Percentiles rank a stretch among this genome's conserved stretches.
phyloP scores from a whole-genome alignment of 2,329 filamentous ascomycete genomes.

The Phoma herbarum region DNA sequence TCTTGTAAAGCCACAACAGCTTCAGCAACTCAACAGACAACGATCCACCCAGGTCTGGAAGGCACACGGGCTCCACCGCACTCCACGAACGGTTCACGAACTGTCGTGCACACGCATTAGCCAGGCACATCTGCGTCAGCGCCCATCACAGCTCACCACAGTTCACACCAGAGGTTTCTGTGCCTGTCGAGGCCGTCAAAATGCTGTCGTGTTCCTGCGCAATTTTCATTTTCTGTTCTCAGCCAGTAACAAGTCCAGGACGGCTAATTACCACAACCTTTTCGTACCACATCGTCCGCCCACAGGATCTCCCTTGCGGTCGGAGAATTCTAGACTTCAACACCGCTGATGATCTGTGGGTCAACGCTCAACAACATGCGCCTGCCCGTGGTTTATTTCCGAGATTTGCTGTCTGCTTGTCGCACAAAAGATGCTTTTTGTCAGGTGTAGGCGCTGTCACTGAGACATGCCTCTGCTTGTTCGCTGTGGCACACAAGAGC shows the following conservation, averaged over 20 bases:
- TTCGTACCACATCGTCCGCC: slow-evolving; percentile 7
- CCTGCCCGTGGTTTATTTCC: slow-evolving; percentile 9
- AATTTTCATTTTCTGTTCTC: slow-evolving; percentile 2
- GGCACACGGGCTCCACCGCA: slow-evolving; percentile 13
- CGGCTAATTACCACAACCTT: slow-evolving; percentile 6
- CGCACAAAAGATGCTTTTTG: slow-evolving; percentile 16
- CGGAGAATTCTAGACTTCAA: slow-evolving; percentile 24
- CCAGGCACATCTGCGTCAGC: slow-evolving; percentile 19
- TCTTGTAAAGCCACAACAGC: slow-evolving; percentile 12
- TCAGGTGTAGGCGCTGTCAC: slow-evolving; percentile 7
- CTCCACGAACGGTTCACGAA: slow-evolving; percentile 12
- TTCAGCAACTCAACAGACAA: slow-evolving; percentile 7
- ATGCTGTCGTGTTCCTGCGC: slow-evolving; percentile 10
- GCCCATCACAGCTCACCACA: slow-evolving; percentile 13
- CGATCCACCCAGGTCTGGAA: slow-evolving; percentile 10
- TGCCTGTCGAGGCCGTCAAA: slow-evolving; percentile 4
- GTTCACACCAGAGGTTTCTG: slow-evolving; percentile 4
- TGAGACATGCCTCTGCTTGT: slow-evolving; percentile 8
- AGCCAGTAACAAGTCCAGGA: slow-evolving; percentile 7
- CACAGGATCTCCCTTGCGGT: slow-evolving; percentile 16
- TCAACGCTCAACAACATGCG: slow-evolving; percentile 11
- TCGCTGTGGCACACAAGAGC: neutral
- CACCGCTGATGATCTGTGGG: slow-evolving; percentile 16
- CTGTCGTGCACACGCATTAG: slow-evolving; percentile 19
- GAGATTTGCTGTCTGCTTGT: slow-evolving; percentile 10